A percentile compares a stretch with the other conserved stretches of the same genome.
phyloP scores from a whole-genome alignment of 192 early-diverging fungal genomes.

The Backusella liffmaniae region DNA sequence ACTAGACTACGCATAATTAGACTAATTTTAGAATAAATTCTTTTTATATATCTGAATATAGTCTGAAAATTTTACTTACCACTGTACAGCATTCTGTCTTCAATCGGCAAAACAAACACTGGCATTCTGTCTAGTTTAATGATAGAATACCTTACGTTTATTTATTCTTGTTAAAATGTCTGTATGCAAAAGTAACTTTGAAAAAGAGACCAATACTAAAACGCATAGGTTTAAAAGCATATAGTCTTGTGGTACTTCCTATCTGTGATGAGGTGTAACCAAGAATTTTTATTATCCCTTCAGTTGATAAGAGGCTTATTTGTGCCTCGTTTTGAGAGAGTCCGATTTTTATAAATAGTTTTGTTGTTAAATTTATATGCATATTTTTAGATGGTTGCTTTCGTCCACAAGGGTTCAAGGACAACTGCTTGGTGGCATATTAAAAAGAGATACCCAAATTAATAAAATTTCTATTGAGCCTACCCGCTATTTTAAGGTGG shows the following conservation, averaged over 20 bases:
- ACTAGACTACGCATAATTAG: neutral
- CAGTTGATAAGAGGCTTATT: neutral
- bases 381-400: neutral
- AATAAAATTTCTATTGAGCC: too few species aligned
- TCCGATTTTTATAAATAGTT: neutral
- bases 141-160: too few species aligned
- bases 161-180: neutral
- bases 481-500: too few species aligned
- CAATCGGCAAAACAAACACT: neutral
- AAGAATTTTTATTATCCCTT: neutral
- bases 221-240: neutral
- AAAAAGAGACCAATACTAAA: neutral
- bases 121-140: neutral
- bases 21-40: slow-evolving; percentile 5
- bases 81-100: neutral
- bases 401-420: neutral
- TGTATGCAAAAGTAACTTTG: neutral
- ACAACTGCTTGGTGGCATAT: neutral
- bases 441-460: neutral
- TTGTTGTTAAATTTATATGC: neutral
- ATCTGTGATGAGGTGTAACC: neutral
- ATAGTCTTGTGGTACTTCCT: neutral
- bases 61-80: neutral
- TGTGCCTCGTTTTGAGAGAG: neutral
- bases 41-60: neutral